Evolutionary conservation across 2,329 filamentous ascomycete genomes (phyloP), one percentile per base, ranked within the genome.

Genomic region (Sphaerulina populicola): DNA sequence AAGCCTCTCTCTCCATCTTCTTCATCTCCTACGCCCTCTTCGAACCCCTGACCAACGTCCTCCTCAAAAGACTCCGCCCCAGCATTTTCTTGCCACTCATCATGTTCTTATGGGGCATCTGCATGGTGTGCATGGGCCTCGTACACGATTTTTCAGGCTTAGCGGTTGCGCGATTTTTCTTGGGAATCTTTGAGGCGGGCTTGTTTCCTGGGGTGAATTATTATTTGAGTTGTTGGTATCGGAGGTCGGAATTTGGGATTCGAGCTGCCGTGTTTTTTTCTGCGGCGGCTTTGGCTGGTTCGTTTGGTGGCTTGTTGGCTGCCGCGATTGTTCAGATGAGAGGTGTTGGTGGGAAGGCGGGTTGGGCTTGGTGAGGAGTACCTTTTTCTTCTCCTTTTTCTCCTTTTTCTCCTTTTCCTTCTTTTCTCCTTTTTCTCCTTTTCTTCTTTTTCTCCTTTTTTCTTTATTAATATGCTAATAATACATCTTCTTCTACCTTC

Each of bases 171-270:
- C 65, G 71, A 2, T 71, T 70, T 60, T 88, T 86, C 62, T 72
- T 89, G 0, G 86, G 86, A 23, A 71, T 88, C 31, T 77, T 78
- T 12, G 87, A 93, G 66, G 75, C 86, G 7, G 86, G 86, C 6
- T 73, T 91, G 0, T 76, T 77, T 45, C 74, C 74, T 0, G 74
- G 74, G 4, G 79, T 88, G 14, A 86, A 85, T 59, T 91, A 88
- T 66, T 90, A 89, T 64, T 75, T 93, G 0, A 86, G 81, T 0
- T 89, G 85, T 64, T 94, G 87, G 87, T 94, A 93, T 62, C 83
- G 80, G 62, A 77, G 87, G 27, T 78, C 76, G 12, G 88, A 94
- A 61, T 86, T 91, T 51, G 88, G 86, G 43, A 76, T 88, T n/a
- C 80, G 88, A 33, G 81, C 85, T 55, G 85, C 87, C 12, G 80